Evolutionary conservation across 345 rosid species (phyloP), one percentile per base, ranked within the genome.

Genomic region (Euphorbia tirucalli): DNA sequence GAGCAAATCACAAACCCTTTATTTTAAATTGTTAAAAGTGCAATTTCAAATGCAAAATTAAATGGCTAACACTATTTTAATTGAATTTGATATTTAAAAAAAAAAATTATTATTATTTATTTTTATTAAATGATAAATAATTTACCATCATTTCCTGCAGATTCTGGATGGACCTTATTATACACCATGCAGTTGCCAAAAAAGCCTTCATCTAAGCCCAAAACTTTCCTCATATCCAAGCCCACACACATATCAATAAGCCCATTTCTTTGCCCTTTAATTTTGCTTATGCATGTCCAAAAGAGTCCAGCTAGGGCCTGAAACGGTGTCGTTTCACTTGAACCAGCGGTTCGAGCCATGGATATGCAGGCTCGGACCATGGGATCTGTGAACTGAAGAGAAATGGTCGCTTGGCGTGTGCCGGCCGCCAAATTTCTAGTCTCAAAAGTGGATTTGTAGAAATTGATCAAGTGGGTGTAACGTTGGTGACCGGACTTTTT

Each of bases 161-260:
- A 52, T 19, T 5, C 68, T 4, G 66, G 24, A 0, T 35, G 46
- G 49, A 82, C 79, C 30, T 81, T 81, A 14, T 85, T 83, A 35
- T 84, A 87, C 2, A 88, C 83, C 90, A 84, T 83, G 75, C 93
- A 86, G 24, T 88, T 92, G 46, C 97, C 96, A 50, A 90, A 90
- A 32, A 73, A 92, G 11, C 82, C 81, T 64, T 75, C 67, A 48
- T 86, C 92, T 48, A 90, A 68, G 24, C 86, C 83, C 65, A 88
- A 31, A 18, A 65, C 48, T 7, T 77, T 82, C 44, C 96, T 85
- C 71, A 76, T 75, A 46, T 92, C 94, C 55, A 82, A 71, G 56
- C 90, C 86, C 32, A 88, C 7, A 0, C 88, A 81, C 85, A 92
- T 78, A 59, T 81, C 79, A 37, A 77, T n/a, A 5, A 86, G 84